Evolutionary conservation across 306 rosid species (phyloP).

Genomic region (Citrullus amarus): DNA sequence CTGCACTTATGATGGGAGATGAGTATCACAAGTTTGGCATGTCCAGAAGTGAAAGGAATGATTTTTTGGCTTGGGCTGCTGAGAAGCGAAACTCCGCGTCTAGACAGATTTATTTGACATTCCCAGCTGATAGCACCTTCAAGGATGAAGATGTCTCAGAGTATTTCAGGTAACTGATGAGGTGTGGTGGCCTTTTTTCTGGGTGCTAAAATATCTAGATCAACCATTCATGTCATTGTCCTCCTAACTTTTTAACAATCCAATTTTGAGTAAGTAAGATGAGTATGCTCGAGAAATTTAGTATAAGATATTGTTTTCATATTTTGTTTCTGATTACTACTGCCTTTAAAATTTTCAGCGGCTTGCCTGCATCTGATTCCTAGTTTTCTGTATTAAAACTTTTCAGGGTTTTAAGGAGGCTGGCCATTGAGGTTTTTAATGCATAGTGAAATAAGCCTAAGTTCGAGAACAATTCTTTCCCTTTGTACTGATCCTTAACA

Average conservation of each 20-base stretch:
- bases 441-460: conserved; percentile 7
- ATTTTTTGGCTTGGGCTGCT: conserved; percentile 45
- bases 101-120: conserved; percentile 85
- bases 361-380: background rate
- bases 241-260: background rate
- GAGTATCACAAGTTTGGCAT: conserved; percentile 54
- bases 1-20: conserved; percentile 62
- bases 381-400: background rate
- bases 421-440: conserved; percentile 1
- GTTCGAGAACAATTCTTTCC: background rate
- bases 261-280: background rate
- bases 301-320: background rate
- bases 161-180: conserved; percentile 61
- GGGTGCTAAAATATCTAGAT: background rate
- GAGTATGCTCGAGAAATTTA: background rate
- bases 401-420: conserved; percentile 12
- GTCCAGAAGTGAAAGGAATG: conserved; percentile 65
- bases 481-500: background rate
- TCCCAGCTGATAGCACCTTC: conserved; percentile 95
- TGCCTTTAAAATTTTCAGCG: background rate
- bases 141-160: conserved; percentile 96
- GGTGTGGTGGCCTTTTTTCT: background rate
- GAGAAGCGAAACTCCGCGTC: conserved; percentile 79
- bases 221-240: background rate
- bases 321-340: background rate